Evolutionary conservation across 306 rosid species (phyloP), one percentile per base, ranked within the genome.

Genomic region (Lathyrus tuberosus): DNA sequence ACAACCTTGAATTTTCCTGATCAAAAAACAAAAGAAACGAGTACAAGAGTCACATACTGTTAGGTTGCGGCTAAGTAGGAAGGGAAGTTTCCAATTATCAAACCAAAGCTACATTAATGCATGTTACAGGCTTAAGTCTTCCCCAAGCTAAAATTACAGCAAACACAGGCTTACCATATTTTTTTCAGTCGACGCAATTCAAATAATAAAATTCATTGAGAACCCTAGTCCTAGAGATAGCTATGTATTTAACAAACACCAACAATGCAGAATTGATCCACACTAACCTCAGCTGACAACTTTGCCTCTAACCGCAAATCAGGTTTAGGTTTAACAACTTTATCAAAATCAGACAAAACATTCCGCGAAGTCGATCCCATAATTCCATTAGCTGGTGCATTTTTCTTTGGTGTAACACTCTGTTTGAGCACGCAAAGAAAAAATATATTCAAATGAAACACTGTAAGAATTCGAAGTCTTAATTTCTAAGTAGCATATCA

Each of bases 1-100:
- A 90, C 26, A 85, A 65, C 86, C 86, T 88, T 2, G 90, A 85
- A 77, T 78, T 89, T 86, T 94, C 99, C 99, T 94, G 89, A 71
- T 62, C 47, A n/a, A 15, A 53, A 77, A 65, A 54, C 35, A 47
- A 7, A 31, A 10, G 37, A 12, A 48, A 37, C 46, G 16, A 69
- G n/a, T 11, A 1, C 33, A 47, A 24, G 40, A 31, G 77, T 63
- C 87, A 71, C 46, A 1, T 7, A 38, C 38, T 64, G 47, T 35
- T 63, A 31, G 42, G 64, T 28, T 6, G 1, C 14, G 5, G 8
- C 20, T 44, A 64, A 54, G 10, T 9, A 11, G 13, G 46, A 41
- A 35, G 10, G 16, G 20, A 7, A 26, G 53, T 53, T n/a, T n/a
- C n/a, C n/a, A n/a, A n/a, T n/a, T n/a, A 62, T 31, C 48, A 51